phyloP scores from a whole-genome alignment of 768 basidiomycete species.

The Amanita phalloides region DNA sequence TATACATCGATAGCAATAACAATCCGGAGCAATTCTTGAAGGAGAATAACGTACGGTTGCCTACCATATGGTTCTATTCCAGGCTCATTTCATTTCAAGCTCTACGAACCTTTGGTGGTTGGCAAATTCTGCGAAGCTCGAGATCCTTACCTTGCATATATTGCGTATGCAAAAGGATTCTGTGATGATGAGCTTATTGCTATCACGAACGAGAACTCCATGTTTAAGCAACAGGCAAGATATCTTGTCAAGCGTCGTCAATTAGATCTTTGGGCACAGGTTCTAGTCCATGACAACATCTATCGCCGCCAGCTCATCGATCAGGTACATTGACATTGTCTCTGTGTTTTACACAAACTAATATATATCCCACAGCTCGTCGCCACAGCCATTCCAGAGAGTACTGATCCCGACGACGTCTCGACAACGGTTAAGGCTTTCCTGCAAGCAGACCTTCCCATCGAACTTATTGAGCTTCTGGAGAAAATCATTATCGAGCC shows the following conservation, averaged over 20 bases:
- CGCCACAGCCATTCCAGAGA: constrained; percentile 92
- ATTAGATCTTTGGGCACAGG: constrained; percentile 93
- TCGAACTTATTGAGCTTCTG: constrained; percentile 91
- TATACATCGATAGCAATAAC: constrained; percentile 97
- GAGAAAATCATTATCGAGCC: constrained; percentile 99
- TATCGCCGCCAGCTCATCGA: constrained; percentile 92
- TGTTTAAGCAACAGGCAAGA: constrained; percentile 99
- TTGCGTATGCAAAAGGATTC: constrained; percentile 97
- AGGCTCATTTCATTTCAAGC: constrained; percentile 28
- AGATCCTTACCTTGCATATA: constrained; percentile 97
- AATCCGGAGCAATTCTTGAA: constrained; percentile 97
- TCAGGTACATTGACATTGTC: constrained; percentile 41
- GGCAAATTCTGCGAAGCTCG: constrained; percentile 99
- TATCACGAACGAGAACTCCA: constrained; percentile 97
- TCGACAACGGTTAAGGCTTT: constrained; percentile 98
- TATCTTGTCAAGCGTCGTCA: constrained; percentile 96
- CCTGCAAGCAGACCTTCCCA: constrained; percentile 91
- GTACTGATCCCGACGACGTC: constrained; percentile 97
- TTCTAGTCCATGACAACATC: constrained; percentile 79
- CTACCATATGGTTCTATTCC: background rate
- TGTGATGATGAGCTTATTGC: constrained; percentile 96
- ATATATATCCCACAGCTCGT: constrained; percentile 46
- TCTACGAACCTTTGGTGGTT: constrained; percentile 94
- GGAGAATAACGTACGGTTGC: constrained; percentile 81
- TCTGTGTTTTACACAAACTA: background rate